Evolutionary conservation across 2,329 filamentous ascomycete species (phyloP).

Genomic region (Alternaria sp.): DNA sequence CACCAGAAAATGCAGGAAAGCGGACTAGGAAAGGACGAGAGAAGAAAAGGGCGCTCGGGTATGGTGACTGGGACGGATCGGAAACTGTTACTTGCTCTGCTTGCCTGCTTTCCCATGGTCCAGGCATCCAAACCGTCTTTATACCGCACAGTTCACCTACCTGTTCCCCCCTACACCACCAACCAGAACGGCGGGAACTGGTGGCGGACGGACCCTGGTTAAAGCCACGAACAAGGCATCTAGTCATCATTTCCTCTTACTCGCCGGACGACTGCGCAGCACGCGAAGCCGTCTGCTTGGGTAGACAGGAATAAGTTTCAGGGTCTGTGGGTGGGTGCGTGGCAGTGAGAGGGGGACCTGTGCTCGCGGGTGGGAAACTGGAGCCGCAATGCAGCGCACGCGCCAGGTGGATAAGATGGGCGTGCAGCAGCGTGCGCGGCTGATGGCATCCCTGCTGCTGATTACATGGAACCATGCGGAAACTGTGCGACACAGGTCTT

Average conservation of each 20-base stretch:
- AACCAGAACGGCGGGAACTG: conserved; percentile 20
- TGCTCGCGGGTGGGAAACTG: conserved; percentile 21
- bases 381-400: conserved; percentile 29
- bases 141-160: conserved; percentile 27
- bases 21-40: conserved; percentile 16
- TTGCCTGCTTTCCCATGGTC: conserved; percentile 8
- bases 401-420: not conserved
- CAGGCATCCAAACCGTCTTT: conserved; percentile 41
- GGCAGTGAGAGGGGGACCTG: conserved; percentile 21
- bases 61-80: conserved; percentile 18
- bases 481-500: not conserved
- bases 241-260: conserved; percentile 33
- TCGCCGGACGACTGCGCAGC: conserved; percentile 26
- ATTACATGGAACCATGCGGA: conserved; percentile 12
- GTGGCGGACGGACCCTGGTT: conserved; percentile 22
- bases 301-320: conserved; percentile 37
- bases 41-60: conserved; percentile 11
- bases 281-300: conserved; percentile 7
- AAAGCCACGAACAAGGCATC: conserved; percentile 27
- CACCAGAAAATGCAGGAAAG: conserved; percentile 14
- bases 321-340: conserved; percentile 29
- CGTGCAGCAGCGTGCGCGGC: conserved; percentile 10
- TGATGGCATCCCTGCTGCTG: conserved; percentile 9
- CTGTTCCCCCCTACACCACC: conserved; percentile 10
- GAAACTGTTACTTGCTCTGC: conserved; percentile 8